Percentiles rank a stretch among this genome's conserved stretches.
Conservation (phyloP, 2,329 filamentous ascomycete genomes). For the Laburnicola sp. region DNA sequence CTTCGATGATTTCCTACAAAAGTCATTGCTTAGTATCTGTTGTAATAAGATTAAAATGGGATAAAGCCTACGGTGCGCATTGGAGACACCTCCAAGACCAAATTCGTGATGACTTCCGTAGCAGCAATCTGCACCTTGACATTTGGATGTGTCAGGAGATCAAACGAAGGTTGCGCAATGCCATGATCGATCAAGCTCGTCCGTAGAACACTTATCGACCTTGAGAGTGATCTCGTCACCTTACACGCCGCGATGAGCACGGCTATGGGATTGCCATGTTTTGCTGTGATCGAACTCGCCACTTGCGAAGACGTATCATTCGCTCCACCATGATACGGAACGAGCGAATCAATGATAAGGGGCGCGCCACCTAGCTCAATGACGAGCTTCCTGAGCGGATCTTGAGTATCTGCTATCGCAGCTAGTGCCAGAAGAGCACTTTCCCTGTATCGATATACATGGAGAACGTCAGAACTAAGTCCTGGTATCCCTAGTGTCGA, state of each 20-base stretch:
- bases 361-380: slow-evolving; percentile 79
- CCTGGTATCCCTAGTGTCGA: slow-evolving; percentile 38
- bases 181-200: slow-evolving; percentile 86
- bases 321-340: slow-evolving; percentile 56
- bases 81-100: slow-evolving; percentile 86
- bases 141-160: slow-evolving; percentile 73
- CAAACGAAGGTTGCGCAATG: slow-evolving; percentile 75
- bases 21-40: slow-evolving; percentile 15
- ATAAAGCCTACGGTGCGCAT: slow-evolving; percentile 75
- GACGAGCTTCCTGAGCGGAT: slow-evolving; percentile 79
- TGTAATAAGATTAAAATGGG: neutral
- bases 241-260: slow-evolving; percentile 87
- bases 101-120: slow-evolving; percentile 80
- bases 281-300: slow-evolving; percentile 43
- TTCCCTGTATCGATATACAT: slow-evolving; percentile 76
- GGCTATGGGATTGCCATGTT: slow-evolving; percentile 74
- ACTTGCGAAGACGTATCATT: slow-evolving; percentile 31
- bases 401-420: slow-evolving; percentile 78
- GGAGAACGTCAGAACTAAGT: slow-evolving; percentile 57
- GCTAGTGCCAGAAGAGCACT: slow-evolving; percentile 76
- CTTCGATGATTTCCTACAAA: slow-evolving; percentile 68
- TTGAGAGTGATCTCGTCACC: slow-evolving; percentile 76
- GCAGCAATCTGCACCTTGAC: slow-evolving; percentile 83
- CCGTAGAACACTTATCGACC: slow-evolving; percentile 80
- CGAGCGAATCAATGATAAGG: slow-evolving; percentile 82